Evolutionary conservation across 352 stramenopile genomes (phyloP), one percentile per base, ranked within the genome.

Genomic region (Phytophthora multivora): DNA sequence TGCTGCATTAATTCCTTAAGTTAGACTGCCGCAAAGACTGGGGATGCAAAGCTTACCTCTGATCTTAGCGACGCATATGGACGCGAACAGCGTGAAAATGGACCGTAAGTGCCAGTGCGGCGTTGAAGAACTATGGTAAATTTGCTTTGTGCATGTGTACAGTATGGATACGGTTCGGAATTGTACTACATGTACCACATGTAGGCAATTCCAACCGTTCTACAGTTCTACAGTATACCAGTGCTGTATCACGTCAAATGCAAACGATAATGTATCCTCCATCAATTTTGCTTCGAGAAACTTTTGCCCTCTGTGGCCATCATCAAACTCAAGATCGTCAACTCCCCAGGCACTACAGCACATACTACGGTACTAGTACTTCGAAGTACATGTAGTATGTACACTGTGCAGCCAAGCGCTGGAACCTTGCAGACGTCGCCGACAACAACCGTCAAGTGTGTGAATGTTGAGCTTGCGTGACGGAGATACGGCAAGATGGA

Each of bases 41-140:
- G 49, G 25, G 28, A 5, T 57, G 50, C 50, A 57, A 38, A 57
- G 50, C 50, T 38, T 38, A 26, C 28, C 46, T 28, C 7, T 10
- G 21, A 57, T 57, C 49, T 38, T 33, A n/a, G 26, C 26, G 8
- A n/a, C 15, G n/a, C 36, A 57, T 15, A 39, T 48, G 21, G 38
- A 18, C 13, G 7, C 15, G 35, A 40, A 21, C 19, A 16, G 5
- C 15, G 35, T 55, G 9, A 55, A 26, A 12, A 46, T 42, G 30
- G 23, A 5, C 31, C 16, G 6, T 30, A 6, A 30, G 26, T 10
- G 26, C 9, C 26, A 3, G 26, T 11, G 26, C 9, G 26, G 1
- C 16, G 15, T 49, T 49, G 41, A 46, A 46, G 26, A 31, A 31
- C 26, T 11, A 10, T 11, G 26, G 26, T 31, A 31, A 31, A 11